Base-by-base conservation (phyloP, 164 flowering plant genomes). In the Dillenia suffruticosa region DNA sequence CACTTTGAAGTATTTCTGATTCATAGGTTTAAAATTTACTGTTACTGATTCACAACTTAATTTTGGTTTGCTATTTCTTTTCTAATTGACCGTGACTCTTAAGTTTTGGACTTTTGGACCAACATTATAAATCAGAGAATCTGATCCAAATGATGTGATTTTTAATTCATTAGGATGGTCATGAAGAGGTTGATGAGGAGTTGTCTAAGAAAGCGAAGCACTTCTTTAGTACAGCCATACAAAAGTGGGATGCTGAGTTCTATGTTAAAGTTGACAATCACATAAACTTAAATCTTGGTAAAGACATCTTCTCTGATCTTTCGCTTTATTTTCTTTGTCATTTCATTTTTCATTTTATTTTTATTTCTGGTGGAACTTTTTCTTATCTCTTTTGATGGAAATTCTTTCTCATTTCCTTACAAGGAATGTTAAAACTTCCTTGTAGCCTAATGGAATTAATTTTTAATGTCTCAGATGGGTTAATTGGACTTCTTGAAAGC, bases 141-240 rank as follows among this genome's bases (percentile, higher is more conserved):
- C 40, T 32, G 40, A 32, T 32, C 40, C 40, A 32, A 32, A 32
- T 32, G 40, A 32, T 32, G 40, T 5, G 7, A 32, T 32, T 32
- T 32, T 32, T 32, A 32, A 32, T 32, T 46, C 65, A 17, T 56
- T 63, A 95, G 99, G 98, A 92, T 63, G 86, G 75, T 57, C 99
- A 95, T 74, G 99, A 95, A 78, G 99, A 95, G 72, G 99, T 94
- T 72, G 80, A 84, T 70, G 99, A 95, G 73, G 99, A 95, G 77
- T 44, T 83, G 59, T 83, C 99, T n/a, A 95, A 89, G 76, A 95
- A 95, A 79, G 89, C 85, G 51, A 95, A 90, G 72, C 77, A 79
- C 72, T 95, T 95, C 81, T 90, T 92, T 74, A 82, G 88, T 65
- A 71, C 94, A 56, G 99, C 99, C 19, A 83, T 95, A 64, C 92